phyloP scores from a whole-genome alignment of 202 grass and related monocot genomes.

The Panicum hallii region DNA sequence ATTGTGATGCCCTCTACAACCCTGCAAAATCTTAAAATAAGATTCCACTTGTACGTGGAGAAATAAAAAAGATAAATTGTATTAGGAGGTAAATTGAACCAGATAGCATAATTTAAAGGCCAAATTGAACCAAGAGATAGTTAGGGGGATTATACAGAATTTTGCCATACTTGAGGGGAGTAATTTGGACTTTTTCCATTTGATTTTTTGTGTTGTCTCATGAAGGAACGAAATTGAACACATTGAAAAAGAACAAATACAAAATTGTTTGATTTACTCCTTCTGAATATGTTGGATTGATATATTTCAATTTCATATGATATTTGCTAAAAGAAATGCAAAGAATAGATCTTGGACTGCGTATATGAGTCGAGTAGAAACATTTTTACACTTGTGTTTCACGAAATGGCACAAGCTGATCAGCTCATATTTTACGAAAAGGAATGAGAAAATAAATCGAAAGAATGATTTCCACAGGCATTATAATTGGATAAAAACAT shows the following conservation, averaged over 20 bases:
- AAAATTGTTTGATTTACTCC: not conserved
- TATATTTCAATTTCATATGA: too few species aligned
- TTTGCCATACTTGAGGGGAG: too few species aligned
- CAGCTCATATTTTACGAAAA: not conserved
- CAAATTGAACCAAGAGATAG: too few species aligned
- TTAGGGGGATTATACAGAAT: too few species aligned
- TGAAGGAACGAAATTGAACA: not conserved
- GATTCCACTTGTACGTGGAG: too few species aligned
- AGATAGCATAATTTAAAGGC: too few species aligned
- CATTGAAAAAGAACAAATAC: not conserved
- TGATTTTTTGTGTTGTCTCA: not conserved
- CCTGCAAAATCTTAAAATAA: too few species aligned
- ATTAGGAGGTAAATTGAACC: too few species aligned
- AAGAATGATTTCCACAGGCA: not conserved
- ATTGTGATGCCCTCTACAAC: too few species aligned
- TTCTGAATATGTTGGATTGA: not conserved
- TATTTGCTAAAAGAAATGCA: not conserved
- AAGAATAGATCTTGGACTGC: not conserved
- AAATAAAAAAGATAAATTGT: too few species aligned
- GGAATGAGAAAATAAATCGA: not conserved
- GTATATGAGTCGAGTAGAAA: not conserved
- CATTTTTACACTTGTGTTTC: slow-evolving; percentile 2
- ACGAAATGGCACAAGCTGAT: not conserved
- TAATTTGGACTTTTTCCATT: too few species aligned
- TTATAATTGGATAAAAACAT: not conserved